Evolutionary conservation across 148 eudicot genomes (phyloP), one percentile per base, ranked within the genome.

Genomic region (Oxyria digyna): DNA sequence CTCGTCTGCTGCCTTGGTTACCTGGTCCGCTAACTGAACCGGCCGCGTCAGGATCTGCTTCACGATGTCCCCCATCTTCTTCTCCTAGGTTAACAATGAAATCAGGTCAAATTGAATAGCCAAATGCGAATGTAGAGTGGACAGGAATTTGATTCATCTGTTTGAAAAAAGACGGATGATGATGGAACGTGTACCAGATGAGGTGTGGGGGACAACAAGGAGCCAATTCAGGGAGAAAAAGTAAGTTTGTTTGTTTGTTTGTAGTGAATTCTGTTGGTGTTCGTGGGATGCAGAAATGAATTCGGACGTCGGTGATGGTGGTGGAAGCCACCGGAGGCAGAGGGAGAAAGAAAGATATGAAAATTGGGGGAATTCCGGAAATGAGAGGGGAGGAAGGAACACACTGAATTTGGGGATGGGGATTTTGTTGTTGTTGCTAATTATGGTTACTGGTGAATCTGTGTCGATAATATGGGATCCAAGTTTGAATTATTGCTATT

Each of bases 21-120:
- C 82, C 31, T 84, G 86, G 71, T 91, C 97, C 8, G 94, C 94
- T 65, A 87, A 79, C 69, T 91, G 89, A 7, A 91, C 85, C 14
- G 97, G 91, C 74, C 81, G 78, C 31, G 87, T 75, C 59, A 91
- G 67, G 72, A 91, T 86, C 48, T 84, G 85, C 43, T 91, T 91
- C 67, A 87, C 91, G 26, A 76, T 76, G 62, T 87, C 97, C 74
- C 81, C 82, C 92, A 84, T 84, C 18, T 57, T 27, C 37, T 29
- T 29, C 38, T 59, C n/a, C 37, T 27, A 26, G 62, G 17, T 13
- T 11, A 13, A 14, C 32, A 12, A 26, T 14, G 10, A 31, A 5
- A 27, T 59, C 14, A 31, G 65, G 65, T 3, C 55, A 1, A 21
- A 17, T 18, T 24, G 62, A 12, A 26, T 55, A 11, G 62, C 32